A percentile compares a stretch with the other conserved stretches of the same genome.
Conservation (phyloP, 2,329 filamentous ascomycete species). For the Ilyonectria sp. region DNA sequence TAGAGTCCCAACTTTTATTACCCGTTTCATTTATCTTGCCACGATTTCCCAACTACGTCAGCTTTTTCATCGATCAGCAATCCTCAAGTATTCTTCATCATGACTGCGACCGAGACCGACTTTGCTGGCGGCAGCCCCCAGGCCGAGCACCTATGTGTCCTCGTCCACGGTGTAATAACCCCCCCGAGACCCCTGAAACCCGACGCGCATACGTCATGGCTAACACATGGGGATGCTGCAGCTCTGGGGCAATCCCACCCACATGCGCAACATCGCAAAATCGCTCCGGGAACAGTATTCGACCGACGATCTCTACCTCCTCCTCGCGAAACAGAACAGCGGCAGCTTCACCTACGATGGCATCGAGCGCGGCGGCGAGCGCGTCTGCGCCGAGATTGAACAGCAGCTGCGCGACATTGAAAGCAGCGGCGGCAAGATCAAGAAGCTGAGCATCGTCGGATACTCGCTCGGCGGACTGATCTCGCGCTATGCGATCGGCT, state of each 20-base stretch:
- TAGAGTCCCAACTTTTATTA: constrained; percentile 20
- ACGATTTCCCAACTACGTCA: not conserved
- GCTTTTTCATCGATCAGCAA: constrained; percentile 36
- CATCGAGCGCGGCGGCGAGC: constrained; percentile 77
- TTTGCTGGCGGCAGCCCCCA: constrained; percentile 66
- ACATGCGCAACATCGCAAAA: constrained; percentile 79
- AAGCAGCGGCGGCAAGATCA: constrained; percentile 78
- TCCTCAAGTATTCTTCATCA: constrained; percentile 40
- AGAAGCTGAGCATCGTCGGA: constrained; percentile 87
- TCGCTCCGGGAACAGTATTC: constrained; percentile 73
- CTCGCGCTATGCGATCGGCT: constrained; percentile 86
- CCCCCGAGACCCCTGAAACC: constrained; percentile 31
- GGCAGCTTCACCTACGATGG: constrained; percentile 82
- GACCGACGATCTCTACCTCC: constrained; percentile 76
- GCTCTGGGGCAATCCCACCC: constrained; percentile 85
- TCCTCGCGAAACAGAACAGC: constrained; percentile 80
- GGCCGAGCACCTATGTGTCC: constrained; percentile 81
- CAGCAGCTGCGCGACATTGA: constrained; percentile 72
- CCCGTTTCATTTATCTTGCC: constrained; percentile 2
- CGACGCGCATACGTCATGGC: constrained; percentile 37
- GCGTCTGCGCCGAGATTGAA: constrained; percentile 77
- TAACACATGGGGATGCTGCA: constrained; percentile 52
- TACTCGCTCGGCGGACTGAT: constrained; percentile 93
- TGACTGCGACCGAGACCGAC: constrained; percentile 38
- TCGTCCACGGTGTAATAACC: constrained; percentile 80